phyloP scores from a whole-genome alignment of 2,329 filamentous ascomycete species.

The Apiospora koreana region DNA sequence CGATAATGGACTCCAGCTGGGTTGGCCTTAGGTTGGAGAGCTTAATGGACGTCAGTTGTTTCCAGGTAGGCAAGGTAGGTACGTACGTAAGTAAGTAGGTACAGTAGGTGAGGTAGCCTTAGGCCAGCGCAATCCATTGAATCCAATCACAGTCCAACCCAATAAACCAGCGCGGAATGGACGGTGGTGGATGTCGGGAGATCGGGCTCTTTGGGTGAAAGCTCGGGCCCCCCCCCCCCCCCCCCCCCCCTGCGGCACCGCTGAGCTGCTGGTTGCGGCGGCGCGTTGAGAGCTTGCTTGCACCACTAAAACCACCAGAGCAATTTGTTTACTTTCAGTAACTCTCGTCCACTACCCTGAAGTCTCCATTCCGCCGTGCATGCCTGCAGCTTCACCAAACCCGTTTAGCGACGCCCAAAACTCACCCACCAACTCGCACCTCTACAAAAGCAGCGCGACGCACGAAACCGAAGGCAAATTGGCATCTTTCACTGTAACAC shows the following conservation, averaged over 20 bases:
- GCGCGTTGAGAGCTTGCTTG: not conserved
- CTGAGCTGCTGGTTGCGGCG: conserved; percentile 17
- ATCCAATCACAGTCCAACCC: not conserved
- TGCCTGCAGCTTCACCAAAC: conserved; percentile 13
- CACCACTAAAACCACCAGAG: conserved; percentile 12
- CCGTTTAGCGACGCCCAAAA: not conserved
- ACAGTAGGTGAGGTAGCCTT: conserved; percentile 1
- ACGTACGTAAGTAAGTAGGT: not conserved
- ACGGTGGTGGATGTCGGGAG: not conserved
- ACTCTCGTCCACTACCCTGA: conserved; percentile 19
- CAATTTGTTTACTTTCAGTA: conserved; percentile 43
- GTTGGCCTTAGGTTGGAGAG: not conserved
- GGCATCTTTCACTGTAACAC: not conserved
- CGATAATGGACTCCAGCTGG: conserved; percentile 1
- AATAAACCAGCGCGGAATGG: not conserved
- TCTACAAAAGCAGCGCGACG: conserved; percentile 23
- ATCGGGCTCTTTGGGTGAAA: not conserved
- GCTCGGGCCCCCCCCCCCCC: not conserved
- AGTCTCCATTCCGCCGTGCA: not conserved
- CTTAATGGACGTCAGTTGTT: not conserved
- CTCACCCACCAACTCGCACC: conserved; percentile 13
- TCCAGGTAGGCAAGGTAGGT: not conserved
- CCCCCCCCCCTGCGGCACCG: not conserved
- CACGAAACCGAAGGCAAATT: not conserved
- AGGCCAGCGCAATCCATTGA: not conserved